Percentiles rank a stretch among this genome's conserved stretches.
These are phyloP conservation scores for Schizophyllum amplum DNA, from an alignment of 1,284 basidiomycete genomes.

Conservation along the genomic window DNA sequence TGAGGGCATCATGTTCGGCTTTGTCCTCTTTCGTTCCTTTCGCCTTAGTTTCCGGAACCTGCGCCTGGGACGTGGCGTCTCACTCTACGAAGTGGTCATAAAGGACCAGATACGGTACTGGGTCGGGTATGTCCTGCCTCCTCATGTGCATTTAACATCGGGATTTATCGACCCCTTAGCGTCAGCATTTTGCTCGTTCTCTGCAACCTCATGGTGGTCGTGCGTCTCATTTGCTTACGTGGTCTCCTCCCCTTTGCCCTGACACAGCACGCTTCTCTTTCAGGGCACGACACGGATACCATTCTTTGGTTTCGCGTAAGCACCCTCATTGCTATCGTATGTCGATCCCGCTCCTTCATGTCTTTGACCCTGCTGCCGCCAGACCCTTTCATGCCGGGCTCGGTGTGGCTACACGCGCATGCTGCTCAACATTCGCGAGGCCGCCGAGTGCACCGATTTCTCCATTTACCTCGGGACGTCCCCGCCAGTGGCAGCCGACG, in stretches of 20 bases:
- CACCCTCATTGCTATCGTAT: background rate
- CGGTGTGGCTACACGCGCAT: slow-evolving; percentile 36
- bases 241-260: background rate
- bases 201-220: slow-evolving; percentile 21
- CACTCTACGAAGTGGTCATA: background rate
- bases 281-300: background rate
- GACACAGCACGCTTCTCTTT: background rate
- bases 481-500: slow-evolving; percentile 5
- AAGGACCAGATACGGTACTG: background rate
- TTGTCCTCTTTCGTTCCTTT: slow-evolving; percentile 23
- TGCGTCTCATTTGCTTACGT: background rate
- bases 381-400: slow-evolving; percentile 42
- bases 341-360: background rate
- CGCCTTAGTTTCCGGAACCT: background rate
- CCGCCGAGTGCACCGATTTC: slow-evolving; percentile 8
- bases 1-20: slow-evolving; percentile 31
- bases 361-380: background rate
- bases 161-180: slow-evolving; percentile 8
- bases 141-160: background rate
- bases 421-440: slow-evolving; percentile 34
- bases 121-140: background rate
- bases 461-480: slow-evolving; percentile 5
- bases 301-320: background rate
- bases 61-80: background rate
- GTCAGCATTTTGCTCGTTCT: slow-evolving; percentile 27